Evolutionary conservation across 106 monocot genomes (phyloP).

Genomic region (Dendrobium nobile): DNA sequence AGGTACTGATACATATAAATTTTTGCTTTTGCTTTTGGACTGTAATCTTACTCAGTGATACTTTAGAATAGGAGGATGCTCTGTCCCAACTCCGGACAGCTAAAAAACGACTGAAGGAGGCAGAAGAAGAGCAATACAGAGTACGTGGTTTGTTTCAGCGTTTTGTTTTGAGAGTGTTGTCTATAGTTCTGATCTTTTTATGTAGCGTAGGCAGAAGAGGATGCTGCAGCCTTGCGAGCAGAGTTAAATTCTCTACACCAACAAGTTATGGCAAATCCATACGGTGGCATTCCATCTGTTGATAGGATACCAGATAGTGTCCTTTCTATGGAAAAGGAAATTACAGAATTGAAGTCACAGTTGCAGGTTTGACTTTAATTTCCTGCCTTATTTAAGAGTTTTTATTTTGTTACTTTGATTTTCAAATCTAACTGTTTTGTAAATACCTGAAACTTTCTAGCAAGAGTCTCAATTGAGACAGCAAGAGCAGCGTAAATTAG

Average conservation of each 20-base stretch:
- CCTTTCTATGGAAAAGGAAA: conserved; percentile 63
- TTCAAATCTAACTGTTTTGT: background rate
- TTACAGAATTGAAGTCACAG: conserved; percentile 54
- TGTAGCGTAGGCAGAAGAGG: conserved; percentile 81
- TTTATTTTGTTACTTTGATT: conserved; percentile 4
- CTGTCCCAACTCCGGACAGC: conserved; percentile 68
- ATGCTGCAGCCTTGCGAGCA: conserved; percentile 91
- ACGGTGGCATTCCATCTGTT: conserved; percentile 23
- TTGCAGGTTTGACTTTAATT: conserved; percentile 41
- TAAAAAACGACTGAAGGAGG: conserved; percentile 82
- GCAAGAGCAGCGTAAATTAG: conserved; percentile 64
- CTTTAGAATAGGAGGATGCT: conserved; percentile 76
- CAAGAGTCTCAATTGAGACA: conserved; percentile 49
- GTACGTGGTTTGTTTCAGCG: conserved; percentile 27
- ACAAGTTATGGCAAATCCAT: conserved; percentile 45
- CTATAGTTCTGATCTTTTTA: conserved; percentile 10
- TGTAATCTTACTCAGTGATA: conserved; percentile 6
- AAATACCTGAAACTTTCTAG: conserved; percentile 25
- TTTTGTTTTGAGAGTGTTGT: background rate
- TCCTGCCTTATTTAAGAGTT: background rate
- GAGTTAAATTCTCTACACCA: conserved; percentile 79
- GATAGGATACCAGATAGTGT: conserved; percentile 30
- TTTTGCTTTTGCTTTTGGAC: background rate
- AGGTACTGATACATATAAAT: conserved; percentile 27
- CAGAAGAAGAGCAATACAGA: conserved; percentile 97